Evolutionary conservation across 257 asterid species (phyloP).

Genomic region (Solanum chiquidenum): DNA sequence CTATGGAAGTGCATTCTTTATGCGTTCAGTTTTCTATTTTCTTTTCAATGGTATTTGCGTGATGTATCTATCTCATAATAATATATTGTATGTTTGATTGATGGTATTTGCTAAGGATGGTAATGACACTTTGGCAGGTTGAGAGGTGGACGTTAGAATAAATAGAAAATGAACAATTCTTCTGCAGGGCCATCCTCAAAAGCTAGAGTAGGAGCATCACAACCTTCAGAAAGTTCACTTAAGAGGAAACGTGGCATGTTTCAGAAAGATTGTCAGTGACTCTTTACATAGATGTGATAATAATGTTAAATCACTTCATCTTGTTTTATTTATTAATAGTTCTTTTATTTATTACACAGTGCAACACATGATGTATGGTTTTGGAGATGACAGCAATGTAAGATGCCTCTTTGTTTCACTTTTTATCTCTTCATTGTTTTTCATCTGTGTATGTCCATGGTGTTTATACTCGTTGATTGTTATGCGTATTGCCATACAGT

Average conservation of each 20-base stretch:
- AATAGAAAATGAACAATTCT: constrained; percentile 47
- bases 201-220: constrained; percentile 55
- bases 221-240: constrained; percentile 52
- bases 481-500: background rate
- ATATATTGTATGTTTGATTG: background rate
- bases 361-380: constrained; percentile 97
- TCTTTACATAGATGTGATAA: background rate
- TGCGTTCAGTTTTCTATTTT: background rate
- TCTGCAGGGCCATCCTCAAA: constrained; percentile 52
- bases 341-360: constrained; percentile 33
- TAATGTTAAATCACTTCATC: background rate
- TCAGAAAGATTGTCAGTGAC: constrained; percentile 79
- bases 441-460: background rate
- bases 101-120: background rate
- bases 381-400: constrained; percentile 81
- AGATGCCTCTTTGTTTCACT: constrained; percentile 1
- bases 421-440: background rate
- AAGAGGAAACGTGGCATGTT: constrained; percentile 94
- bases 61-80: background rate
- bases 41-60: background rate
- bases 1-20: background rate
- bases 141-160: background rate
- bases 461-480: background rate
- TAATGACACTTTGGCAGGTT: background rate
- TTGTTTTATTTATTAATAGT: background rate